Evolutionary conservation across 2,329 filamentous ascomycete species (phyloP).

Genomic region (Alternaria sp.): DNA sequence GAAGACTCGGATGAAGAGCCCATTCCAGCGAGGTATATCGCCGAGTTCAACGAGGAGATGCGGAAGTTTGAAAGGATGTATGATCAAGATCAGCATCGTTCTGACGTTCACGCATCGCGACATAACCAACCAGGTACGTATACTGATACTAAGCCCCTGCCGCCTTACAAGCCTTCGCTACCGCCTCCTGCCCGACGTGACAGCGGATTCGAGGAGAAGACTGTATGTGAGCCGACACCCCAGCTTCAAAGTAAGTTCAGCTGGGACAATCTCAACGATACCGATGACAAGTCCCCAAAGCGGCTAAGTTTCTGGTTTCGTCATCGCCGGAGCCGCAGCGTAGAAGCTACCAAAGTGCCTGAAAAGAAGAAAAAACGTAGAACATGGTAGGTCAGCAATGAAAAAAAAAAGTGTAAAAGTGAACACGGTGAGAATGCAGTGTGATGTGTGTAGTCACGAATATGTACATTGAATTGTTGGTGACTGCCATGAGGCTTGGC

Average conservation of each 20-base stretch:
- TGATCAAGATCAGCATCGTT: not conserved
- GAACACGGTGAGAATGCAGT: not conserved
- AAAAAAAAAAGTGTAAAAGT: not conserved
- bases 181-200: not conserved
- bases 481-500: not conserved
- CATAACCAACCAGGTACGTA: not conserved
- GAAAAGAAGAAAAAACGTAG: not conserved
- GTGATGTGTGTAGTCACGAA: not conserved
- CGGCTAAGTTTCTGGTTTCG: not conserved
- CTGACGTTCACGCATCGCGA: not conserved
- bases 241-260: constrained; percentile 5
- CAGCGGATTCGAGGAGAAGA: not conserved
- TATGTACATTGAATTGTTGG: not conserved
- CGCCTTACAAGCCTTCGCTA: not conserved
- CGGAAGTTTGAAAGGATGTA: constrained; percentile 16
- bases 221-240: not conserved
- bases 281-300: not conserved
- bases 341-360: not conserved
- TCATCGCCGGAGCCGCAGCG: not conserved
- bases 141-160: not conserved
- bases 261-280: not conserved
- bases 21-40: constrained; percentile 19
- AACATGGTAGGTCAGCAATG: not conserved
- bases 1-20: not conserved
- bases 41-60: constrained; percentile 24